A percentile compares a stretch with the other conserved stretches of the same genome.
Conservation (phyloP, 352 stramenopile genomes). For the Phytophthora niederhauseri region DNA sequence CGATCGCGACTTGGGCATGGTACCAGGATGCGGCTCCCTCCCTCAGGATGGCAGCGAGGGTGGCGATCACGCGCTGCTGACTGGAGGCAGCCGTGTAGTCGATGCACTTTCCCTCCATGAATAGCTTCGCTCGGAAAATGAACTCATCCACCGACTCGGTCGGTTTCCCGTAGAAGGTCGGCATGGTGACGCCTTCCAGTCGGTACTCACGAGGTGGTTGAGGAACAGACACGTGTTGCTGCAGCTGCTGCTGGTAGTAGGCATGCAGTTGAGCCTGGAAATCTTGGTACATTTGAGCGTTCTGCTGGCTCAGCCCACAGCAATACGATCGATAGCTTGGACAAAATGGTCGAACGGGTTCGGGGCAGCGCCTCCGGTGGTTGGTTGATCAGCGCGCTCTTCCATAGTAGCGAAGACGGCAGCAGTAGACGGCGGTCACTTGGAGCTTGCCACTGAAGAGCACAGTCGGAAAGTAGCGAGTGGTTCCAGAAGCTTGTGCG, state of each 20-base stretch:
- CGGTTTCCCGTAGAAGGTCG: neutral
- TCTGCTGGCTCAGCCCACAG: neutral
- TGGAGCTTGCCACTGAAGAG: neutral
- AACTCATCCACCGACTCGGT: neutral
- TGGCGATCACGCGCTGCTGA: neutral
- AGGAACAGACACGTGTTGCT: neutral
- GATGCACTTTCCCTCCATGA: neutral
- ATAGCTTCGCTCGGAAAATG: neutral
- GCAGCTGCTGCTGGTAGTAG: neutral
- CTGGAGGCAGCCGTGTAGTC: neutral
- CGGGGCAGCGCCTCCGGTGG: neutral
- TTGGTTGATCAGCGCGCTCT: neutral
- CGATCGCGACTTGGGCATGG: slow-evolving; percentile 2
- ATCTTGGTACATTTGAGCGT: neutral
- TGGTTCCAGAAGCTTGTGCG: neutral
- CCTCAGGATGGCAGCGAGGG: neutral
- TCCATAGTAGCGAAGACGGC: neutral
- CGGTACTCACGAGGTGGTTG: neutral
- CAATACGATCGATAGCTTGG: neutral
- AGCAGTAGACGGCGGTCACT: neutral
- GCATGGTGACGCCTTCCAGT: neutral
- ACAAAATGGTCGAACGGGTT: neutral
- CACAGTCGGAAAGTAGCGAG: neutral
- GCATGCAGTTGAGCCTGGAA: neutral
- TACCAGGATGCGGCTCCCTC: neutral